Percentiles rank a stretch among this genome's conserved stretches.
phyloP scores from a whole-genome alignment of 148 eudicot genomes.

The Camellia japonica region DNA sequence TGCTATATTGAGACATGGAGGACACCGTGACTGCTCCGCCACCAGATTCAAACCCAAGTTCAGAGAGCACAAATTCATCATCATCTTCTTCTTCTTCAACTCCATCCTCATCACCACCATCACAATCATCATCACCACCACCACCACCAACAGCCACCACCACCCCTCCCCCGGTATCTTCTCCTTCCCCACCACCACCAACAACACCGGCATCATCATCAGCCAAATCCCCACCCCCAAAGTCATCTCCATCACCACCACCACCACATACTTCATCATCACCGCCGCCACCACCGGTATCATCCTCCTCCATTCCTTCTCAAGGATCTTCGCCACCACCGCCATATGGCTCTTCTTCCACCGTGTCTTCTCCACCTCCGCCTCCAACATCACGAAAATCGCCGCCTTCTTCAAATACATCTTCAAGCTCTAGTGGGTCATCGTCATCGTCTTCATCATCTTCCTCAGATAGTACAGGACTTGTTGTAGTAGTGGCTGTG shows the following conservation, averaged over 20 bases:
- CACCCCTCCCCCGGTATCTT: neutral
- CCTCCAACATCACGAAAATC: neutral
- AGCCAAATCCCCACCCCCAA: slow-evolving; percentile 8
- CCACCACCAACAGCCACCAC: neutral
- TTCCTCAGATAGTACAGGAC: neutral
- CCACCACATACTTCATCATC: neutral
- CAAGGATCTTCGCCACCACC: neutral
- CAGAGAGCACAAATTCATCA: neutral
- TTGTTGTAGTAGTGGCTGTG: slow-evolving; percentile 23
- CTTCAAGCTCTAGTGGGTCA: neutral
- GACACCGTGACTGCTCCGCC: slow-evolving; percentile 17
- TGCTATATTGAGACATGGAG: slow-evolving; percentile 21
- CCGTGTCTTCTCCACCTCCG: neutral
- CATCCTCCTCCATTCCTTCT: slow-evolving; percentile 11
- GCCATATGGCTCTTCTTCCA: neutral
- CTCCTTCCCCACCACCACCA: slow-evolving; percentile 10
- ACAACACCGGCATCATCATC: slow-evolving; percentile 4
- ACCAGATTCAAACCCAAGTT: neutral
- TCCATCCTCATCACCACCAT: slow-evolving; percentile 16
- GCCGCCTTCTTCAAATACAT: neutral
- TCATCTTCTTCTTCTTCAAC: neutral
- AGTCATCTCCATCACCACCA: neutral
- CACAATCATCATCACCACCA: slow-evolving; percentile 12
- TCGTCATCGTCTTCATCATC: neutral
- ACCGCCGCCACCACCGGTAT: slow-evolving; percentile 8